Conservation (phyloP, 2,329 filamentous ascomycete genomes). For the Grosmannia huntii region DNA sequence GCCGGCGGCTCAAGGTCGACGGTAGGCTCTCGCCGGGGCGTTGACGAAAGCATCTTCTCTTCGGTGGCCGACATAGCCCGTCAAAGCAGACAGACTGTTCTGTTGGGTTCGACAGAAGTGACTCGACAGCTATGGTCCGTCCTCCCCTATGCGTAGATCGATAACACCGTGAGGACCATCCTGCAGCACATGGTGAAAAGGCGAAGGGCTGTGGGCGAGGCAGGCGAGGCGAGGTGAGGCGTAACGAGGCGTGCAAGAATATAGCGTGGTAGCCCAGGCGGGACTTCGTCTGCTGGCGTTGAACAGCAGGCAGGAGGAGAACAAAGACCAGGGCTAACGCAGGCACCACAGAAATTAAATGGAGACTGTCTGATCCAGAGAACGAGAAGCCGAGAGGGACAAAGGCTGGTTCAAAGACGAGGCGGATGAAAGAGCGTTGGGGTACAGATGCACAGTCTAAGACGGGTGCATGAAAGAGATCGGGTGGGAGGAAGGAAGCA, state of each 20-base stretch:
- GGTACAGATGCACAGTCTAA: not conserved
- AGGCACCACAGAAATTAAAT: not conserved
- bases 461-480: not conserved
- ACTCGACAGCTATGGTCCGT: not conserved
- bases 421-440: not conserved
- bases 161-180: not conserved
- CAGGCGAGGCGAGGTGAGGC: not conserved
- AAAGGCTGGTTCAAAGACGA: not conserved
- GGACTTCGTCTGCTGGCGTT: not conserved
- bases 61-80: not conserved
- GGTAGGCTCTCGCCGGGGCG: not conserved
- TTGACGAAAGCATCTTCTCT: not conserved
- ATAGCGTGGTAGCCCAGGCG: not conserved
- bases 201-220: not conserved
- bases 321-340: not conserved
- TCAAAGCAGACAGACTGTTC: not conserved
- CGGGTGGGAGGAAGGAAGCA: not conserved
- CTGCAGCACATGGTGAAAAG: constrained; percentile 5
- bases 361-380: not conserved
- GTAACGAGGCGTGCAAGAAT: not conserved
- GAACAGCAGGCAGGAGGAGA: not conserved
- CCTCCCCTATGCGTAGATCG: constrained; percentile 2
- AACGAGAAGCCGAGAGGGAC: not conserved
- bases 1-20: not conserved
- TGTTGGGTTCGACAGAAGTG: not conserved